Percentiles rank a stretch among this genome's conserved stretches.
These are phyloP conservation scores for Saccharomyces paradoxus DNA, from an alignment of 805 yeast species.

Conservation along the genomic window DNA sequence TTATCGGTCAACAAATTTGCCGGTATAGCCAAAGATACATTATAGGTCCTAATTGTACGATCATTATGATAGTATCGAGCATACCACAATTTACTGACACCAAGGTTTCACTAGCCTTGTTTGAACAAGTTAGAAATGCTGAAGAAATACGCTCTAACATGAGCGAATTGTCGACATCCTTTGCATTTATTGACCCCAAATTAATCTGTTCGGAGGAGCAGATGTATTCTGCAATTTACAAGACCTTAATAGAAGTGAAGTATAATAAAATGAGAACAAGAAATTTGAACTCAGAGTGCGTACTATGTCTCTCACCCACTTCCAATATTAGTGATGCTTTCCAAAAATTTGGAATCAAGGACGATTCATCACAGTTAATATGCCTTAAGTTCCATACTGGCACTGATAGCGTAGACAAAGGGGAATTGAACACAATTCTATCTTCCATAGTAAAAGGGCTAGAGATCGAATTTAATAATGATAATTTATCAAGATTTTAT, in stretches of 20 bases:
- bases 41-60: not conserved
- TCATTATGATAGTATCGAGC: conserved; percentile 6
- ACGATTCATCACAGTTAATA: conserved; percentile 37
- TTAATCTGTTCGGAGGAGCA: conserved; percentile 56
- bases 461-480: conserved; percentile 30
- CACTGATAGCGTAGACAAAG: conserved; percentile 8
- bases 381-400: conserved; percentile 35
- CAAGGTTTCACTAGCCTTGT: conserved; percentile 37
- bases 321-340: conserved; percentile 63
- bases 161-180: conserved; percentile 40
- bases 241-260: conserved; percentile 46
- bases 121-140: conserved; percentile 39
- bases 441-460: conserved; percentile 29
- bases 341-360: conserved; percentile 60
- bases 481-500: conserved; percentile 22
- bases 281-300: conserved; percentile 62
- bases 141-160: conserved; percentile 34
- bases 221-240: conserved; percentile 49
- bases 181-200: conserved; percentile 56
- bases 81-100: conserved; percentile 43
- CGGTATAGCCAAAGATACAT: not conserved
- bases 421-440: not conserved
- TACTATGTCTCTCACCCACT: conserved; percentile 60
- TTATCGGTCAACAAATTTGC: not conserved
- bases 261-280: conserved; percentile 49